phyloP scores from a whole-genome alignment of 352 stramenopile genomes.

The Peronosclerospora sorghi region DNA sequence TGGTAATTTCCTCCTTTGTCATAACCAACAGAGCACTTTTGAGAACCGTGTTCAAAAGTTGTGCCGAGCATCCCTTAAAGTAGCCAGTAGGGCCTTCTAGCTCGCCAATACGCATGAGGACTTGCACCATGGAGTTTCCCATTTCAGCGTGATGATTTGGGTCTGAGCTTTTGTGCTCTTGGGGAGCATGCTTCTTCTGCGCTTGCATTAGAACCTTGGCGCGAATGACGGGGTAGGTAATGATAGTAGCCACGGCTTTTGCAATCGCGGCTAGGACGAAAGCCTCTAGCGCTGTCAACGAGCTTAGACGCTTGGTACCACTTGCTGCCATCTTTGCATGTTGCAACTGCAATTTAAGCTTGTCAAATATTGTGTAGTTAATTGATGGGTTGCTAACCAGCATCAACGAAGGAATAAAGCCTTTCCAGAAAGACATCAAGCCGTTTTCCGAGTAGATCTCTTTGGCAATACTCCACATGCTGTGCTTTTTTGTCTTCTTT shows the following conservation, averaged over 20 bases:
- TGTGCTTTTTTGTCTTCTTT: conserved; percentile 18
- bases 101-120: conserved; percentile 55
- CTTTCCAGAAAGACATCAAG: conserved; percentile 76
- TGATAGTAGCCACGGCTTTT: conserved; percentile 72
- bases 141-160: conserved; percentile 34
- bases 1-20: conserved; percentile 78
- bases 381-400: conserved; percentile 84
- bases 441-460: conserved; percentile 68
- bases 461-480: conserved; percentile 33
- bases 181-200: conserved; percentile 44
- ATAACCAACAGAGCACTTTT: conserved; percentile 77
- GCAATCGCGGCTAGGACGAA: conserved; percentile 73
- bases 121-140: conserved; percentile 52
- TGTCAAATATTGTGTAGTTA: conserved; percentile 85
- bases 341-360: conserved; percentile 64
- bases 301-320: conserved; percentile 26
- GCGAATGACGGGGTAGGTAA: conserved; percentile 85
- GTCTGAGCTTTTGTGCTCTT: conserved; percentile 11
- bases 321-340: conserved; percentile 35
- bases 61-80: conserved; percentile 69
- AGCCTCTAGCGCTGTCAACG: conserved; percentile 56
- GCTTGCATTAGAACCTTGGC: conserved; percentile 84
- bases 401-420: conserved; percentile 80
- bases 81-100: conserved; percentile 43
- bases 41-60: conserved; percentile 76